Conservation (phyloP, 352 stramenopile genomes). For the Phytophthora hybrid region DNA sequence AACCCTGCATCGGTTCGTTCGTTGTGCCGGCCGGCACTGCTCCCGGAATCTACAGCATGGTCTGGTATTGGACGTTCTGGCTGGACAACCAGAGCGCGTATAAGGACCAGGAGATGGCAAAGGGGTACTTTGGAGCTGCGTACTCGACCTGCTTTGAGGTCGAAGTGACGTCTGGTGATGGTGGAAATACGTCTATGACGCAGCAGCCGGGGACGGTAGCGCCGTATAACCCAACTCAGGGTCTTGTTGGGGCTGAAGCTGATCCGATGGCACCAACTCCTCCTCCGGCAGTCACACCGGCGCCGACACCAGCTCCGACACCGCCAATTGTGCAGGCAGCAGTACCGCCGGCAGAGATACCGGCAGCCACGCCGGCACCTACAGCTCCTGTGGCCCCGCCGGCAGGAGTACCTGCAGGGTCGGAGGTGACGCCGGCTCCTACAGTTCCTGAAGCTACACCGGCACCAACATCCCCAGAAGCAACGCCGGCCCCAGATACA, state of each 20-base stretch:
- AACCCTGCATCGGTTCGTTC: slow-evolving; percentile 68
- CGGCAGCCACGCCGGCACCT: slow-evolving; percentile 1
- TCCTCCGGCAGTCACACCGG: neutral
- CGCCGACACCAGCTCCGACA: neutral
- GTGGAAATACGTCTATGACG: slow-evolving; percentile 1
- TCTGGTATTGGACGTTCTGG: slow-evolving; percentile 82
- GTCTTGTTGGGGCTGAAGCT: slow-evolving; percentile 8
- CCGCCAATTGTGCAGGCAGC: slow-evolving; percentile 13
- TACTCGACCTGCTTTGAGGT: slow-evolving; percentile 76
- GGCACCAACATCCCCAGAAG: neutral
- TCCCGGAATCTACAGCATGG: slow-evolving; percentile 64
- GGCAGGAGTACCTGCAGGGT: neutral
- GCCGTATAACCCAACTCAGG: neutral
- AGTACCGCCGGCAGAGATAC: slow-evolving; percentile 4
- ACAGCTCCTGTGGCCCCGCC: neutral
- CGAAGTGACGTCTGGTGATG: slow-evolving; percentile 39
- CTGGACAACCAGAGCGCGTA: slow-evolving; percentile 58
- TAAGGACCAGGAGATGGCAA: slow-evolving; percentile 54
- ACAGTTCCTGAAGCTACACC: neutral
- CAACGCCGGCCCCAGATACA: neutral
- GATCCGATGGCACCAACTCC: neutral
- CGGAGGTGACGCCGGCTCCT: neutral
- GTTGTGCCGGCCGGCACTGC: slow-evolving; percentile 53
- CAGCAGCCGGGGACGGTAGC: slow-evolving; percentile 5
- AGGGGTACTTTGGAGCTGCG: slow-evolving; percentile 73